phyloP scores from a whole-genome alignment of 768 basidiomycete species.

The Lactarius pseudohatsudake region DNA sequence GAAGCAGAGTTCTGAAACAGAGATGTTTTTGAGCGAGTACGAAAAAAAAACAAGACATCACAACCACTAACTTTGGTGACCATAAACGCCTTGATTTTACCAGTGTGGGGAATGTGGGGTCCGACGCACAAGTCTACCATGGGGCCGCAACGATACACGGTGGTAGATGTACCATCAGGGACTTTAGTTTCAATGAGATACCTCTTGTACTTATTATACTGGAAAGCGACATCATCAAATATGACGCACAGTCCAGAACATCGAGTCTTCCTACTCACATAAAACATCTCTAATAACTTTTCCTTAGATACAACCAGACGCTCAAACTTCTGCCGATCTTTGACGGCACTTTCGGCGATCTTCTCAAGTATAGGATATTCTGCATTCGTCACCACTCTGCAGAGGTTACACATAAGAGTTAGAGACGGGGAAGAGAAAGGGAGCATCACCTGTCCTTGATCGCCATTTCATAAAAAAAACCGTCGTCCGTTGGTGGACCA shows the following conservation, averaged over 20 bases:
- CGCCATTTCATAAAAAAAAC: constrained; percentile 99
- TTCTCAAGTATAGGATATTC: constrained; percentile 93
- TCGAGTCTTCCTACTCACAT: constrained; percentile 44
- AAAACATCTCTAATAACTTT: constrained; percentile 95
- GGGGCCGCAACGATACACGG: constrained; percentile 97
- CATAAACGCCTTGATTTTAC: constrained; percentile 96
- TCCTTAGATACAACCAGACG: constrained; percentile 92
- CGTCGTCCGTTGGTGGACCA: constrained; percentile 95
- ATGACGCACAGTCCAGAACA: neutral
- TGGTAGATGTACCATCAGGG: constrained; percentile 93
- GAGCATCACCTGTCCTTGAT: constrained; percentile 68
- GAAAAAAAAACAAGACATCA: neutral
- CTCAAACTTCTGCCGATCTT: constrained; percentile 98
- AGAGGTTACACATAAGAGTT: neutral
- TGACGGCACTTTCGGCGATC: constrained; percentile 80
- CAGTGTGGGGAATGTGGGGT: constrained; percentile 97
- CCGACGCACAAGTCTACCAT: constrained; percentile 98
- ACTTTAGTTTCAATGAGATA: constrained; percentile 95
- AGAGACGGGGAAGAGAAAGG: neutral
- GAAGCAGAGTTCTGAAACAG: constrained; percentile 85
- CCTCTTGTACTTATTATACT: constrained; percentile 99
- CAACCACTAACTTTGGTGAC: constrained; percentile 73
- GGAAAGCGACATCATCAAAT: constrained; percentile 17
- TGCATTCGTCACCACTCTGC: constrained; percentile 68
- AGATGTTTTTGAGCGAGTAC: constrained; percentile 3